Conservation (phyloP, 108 stramenopile genomes). For the Skeletonema potamos region DNA sequence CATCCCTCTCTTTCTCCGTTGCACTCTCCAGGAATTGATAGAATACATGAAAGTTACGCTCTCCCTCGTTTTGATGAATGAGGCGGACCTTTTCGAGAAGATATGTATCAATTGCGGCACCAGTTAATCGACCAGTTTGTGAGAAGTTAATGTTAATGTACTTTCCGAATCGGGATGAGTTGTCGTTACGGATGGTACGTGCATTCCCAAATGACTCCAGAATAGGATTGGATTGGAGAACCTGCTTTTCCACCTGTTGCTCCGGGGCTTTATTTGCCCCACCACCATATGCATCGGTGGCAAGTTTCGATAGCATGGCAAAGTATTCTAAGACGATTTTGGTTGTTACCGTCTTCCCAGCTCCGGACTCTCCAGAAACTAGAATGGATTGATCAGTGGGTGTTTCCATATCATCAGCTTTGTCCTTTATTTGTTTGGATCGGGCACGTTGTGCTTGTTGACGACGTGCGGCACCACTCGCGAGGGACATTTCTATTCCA, state of each 20-base stretch:
- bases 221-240: slow-evolving; percentile 86
- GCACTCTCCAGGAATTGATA: slow-evolving; percentile 73
- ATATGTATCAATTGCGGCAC: slow-evolving; percentile 81
- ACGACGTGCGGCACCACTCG: slow-evolving; percentile 1
- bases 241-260: slow-evolving; percentile 49
- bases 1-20: slow-evolving; percentile 34
- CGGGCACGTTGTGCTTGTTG: neutral
- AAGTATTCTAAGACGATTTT: slow-evolving; percentile 61
- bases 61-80: slow-evolving; percentile 68
- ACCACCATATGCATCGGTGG: neutral
- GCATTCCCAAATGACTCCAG: slow-evolving; percentile 94
- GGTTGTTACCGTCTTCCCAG: slow-evolving; percentile 65
- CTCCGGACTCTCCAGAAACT: slow-evolving; percentile 57
- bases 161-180: slow-evolving; percentile 87
- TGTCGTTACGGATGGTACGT: slow-evolving; percentile 87
- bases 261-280: neutral
- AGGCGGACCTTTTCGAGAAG: slow-evolving; percentile 83
- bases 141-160: slow-evolving; percentile 85
- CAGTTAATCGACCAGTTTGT: slow-evolving; percentile 51
- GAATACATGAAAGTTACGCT: slow-evolving; percentile 94
- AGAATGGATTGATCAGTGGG: slow-evolving; percentile 51
- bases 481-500: slow-evolving; percentile 45
- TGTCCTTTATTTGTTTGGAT: slow-evolving; percentile 2
- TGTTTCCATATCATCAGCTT: slow-evolving; percentile 30
- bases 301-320: slow-evolving; percentile 44